These are phyloP conservation scores for Entelexis paramagnoliae DNA, from an alignment of 1,139 yeast genomes.

Conservation along the genomic window DNA sequence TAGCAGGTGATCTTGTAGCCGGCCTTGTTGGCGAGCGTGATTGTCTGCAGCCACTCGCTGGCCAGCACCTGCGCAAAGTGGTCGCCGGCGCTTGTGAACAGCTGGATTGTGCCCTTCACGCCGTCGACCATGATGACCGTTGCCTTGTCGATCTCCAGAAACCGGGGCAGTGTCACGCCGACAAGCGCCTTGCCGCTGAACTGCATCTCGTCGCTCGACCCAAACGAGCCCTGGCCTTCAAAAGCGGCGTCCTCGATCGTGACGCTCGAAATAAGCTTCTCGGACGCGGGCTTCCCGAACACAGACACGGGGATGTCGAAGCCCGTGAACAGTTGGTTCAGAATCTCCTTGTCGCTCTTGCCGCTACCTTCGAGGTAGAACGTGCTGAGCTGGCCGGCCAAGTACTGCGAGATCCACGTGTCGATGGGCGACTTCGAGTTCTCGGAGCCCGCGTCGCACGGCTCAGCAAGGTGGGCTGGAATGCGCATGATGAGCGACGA, in stretches of 20 bases:
- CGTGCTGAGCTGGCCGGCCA: slow-evolving; percentile 17
- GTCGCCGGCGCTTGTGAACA: slow-evolving; percentile 24
- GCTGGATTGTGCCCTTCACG: slow-evolving; percentile 29
- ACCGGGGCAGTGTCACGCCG: slow-evolving; percentile 18
- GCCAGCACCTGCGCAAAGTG: slow-evolving; percentile 29
- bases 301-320: slow-evolving; percentile 18
- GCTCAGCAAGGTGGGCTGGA: slow-evolving; percentile 15
- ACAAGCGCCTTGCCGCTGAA: slow-evolving; percentile 23
- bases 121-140: slow-evolving; percentile 19
- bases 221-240: background rate
- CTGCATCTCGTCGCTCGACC: background rate
- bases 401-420: slow-evolving; percentile 17
- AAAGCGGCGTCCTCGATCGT: slow-evolving; percentile 16
- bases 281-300: slow-evolving; percentile 20
- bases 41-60: slow-evolving; percentile 31
- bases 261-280: slow-evolving; percentile 20
- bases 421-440: slow-evolving; percentile 23
- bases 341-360: background rate
- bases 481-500: slow-evolving; percentile 10
- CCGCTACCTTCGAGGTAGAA: slow-evolving; percentile 12
- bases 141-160: slow-evolving; percentile 18
- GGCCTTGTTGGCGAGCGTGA: slow-evolving; percentile 24
- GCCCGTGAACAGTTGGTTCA: slow-evolving; percentile 16
- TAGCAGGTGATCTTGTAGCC: slow-evolving; percentile 24
- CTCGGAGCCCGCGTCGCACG: slow-evolving; percentile 14